Base-by-base conservation (phyloP, 2,329 filamentous ascomycete species). In the Beauveria sp. region DNA sequence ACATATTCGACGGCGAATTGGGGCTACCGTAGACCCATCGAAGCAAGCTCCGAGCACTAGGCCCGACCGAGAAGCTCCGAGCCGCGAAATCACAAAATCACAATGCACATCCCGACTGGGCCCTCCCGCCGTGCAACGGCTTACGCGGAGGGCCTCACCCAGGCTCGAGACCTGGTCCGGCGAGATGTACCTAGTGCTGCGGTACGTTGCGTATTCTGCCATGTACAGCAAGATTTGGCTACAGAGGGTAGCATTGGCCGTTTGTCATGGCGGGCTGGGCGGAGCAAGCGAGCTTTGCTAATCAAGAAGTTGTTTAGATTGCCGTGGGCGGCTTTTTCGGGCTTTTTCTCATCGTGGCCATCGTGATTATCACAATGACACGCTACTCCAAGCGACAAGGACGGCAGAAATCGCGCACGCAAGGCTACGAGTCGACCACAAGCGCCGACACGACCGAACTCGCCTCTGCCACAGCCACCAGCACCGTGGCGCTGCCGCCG, bases 371-470 rank as follows among this genome's bases (percentile, higher is more conserved):
- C 34, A 7, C 22, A n/a, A 30, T 49, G 50, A 22, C 26, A 10
- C 46, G 14, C 20, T 42, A 40, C 52, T 12, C 20, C 30, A 54
- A 54, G 10, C 58, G 50, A 9, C 28, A 47, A 55, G 8, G 14
- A 16, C 58, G 50, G 3, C 42, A 45, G 3, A 54, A 60, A 34
- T 60, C 43, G 4, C 40, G 58, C 42, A 54, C 28, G 5, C 58
- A 60, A 43, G 58, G 58, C 22, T 60, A 60, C 42, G 58, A 60
- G 49, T 60, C 58, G 20, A 54, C 26, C 2, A 47, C 58, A 12
- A 34, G 49, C 10, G 20, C 57, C 3, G 49, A 45, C 34, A 54
- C 58, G 22, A 60, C 50, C 22, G 58, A 60, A 51, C 50, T 60
- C 7, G 49, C 52, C n/a, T n/a, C 50, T 6, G 16, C 43, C 18